Conservation (phyloP, 2,329 filamentous ascomycete genomes). For the Didymella sp. region DNA sequence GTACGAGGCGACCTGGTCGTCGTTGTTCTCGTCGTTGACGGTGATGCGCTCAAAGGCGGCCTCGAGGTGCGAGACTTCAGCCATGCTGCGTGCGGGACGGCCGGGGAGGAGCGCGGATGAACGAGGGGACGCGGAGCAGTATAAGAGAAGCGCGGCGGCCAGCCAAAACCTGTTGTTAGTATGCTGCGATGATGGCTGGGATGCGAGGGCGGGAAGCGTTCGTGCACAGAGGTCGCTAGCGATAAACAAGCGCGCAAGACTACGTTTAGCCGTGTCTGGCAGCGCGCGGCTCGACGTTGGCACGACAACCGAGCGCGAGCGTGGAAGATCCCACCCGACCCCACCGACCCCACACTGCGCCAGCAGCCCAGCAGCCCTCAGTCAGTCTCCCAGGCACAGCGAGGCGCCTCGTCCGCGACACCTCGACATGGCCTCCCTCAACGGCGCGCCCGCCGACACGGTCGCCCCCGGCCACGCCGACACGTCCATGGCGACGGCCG, state of each 20-base stretch:
- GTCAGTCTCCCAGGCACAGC: no score
- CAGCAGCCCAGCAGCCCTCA: no score
- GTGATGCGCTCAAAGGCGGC: slow-evolving; percentile 88
- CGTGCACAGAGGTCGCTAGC: slow-evolving; percentile 3
- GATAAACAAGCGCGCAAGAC: slow-evolving; percentile 19
- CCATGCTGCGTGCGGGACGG: slow-evolving; percentile 57
- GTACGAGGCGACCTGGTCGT: slow-evolving; percentile 64
- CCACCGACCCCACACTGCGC: slow-evolving; percentile 22
- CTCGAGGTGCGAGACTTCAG: slow-evolving; percentile 76
- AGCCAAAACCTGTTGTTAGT: slow-evolving; percentile 18
- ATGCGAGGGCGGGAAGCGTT: slow-evolving; percentile 13
- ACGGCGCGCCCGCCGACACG: slow-evolving; percentile 45
- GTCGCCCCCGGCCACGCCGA: slow-evolving; percentile 43
- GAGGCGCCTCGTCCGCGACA: no score
- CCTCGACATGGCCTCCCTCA: slow-evolving; percentile 35
- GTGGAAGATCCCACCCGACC: slow-evolving; percentile 3
- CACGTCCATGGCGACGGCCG: slow-evolving; percentile 49
- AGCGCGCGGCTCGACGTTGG: slow-evolving; percentile 4
- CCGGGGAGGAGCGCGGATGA: slow-evolving; percentile 4
- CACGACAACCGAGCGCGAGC: slow-evolving; percentile 2
- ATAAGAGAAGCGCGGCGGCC: not conserved
- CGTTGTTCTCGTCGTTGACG: slow-evolving; percentile 90
- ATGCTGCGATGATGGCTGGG: slow-evolving; percentile 9
- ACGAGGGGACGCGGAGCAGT: not conserved
- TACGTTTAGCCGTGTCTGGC: no score